These are phyloP conservation scores for Gigaspora rosea DNA, from an alignment of 192 early-diverging fungal genomes.

Conservation along the genomic window DNA sequence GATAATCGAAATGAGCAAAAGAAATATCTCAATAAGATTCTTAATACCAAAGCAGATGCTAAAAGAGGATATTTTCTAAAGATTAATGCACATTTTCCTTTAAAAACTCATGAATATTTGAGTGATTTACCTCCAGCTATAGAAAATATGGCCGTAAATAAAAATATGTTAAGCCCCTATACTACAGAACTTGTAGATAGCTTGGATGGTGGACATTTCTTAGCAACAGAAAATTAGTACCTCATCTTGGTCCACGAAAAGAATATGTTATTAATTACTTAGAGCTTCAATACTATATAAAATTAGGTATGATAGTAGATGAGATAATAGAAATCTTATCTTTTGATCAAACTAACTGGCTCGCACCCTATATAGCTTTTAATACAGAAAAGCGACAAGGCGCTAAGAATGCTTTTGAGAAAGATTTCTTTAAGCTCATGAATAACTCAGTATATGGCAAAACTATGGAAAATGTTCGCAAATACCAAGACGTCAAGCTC, in stretches of 20 bases:
- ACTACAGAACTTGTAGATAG: too few relatives aligned
- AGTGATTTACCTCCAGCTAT: neutral
- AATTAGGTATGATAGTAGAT: neutral
- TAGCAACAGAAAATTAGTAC: too few relatives aligned
- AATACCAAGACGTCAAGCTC: conserved; percentile 12
- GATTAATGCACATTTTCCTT: too few relatives aligned
- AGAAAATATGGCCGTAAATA: too few relatives aligned
- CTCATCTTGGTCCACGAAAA: neutral
- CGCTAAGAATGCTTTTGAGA: neutral
- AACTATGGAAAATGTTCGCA: too few relatives aligned
- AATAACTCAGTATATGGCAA: conserved; percentile 2
- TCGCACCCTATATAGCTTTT: conserved; percentile 12
- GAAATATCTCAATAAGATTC: too few relatives aligned
- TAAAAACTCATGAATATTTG: conserved; percentile 2
- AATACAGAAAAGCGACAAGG: conserved; percentile 1
- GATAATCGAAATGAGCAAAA: neutral
- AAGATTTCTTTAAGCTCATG: conserved; percentile 6
- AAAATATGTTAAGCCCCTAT: too few relatives aligned
- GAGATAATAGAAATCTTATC: conserved; percentile 6
- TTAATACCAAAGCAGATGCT: too few relatives aligned
- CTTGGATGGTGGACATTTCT: too few relatives aligned
- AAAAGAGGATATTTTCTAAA: too few relatives aligned
- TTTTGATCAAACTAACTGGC: conserved; percentile 7
- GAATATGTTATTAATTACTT: conserved; percentile 2
- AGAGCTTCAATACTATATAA: conserved; percentile 7